Percentiles rank a stretch among this genome's conserved stretches.
Conservation (phyloP, 257 asterid genomes). For the Gynochthodes officinalis region DNA sequence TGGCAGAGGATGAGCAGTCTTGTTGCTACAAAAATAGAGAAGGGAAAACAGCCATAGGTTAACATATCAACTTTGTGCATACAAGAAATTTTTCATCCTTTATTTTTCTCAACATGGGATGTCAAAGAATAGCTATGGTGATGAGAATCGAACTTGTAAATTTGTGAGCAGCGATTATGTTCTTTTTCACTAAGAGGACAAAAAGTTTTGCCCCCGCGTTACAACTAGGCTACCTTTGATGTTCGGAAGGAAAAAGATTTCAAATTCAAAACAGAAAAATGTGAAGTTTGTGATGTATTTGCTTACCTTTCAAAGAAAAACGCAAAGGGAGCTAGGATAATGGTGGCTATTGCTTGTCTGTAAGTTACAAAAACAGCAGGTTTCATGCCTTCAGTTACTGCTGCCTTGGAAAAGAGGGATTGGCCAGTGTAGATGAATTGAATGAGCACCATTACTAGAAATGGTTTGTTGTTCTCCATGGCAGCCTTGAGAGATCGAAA, state of each 20-base stretch:
- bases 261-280: no score
- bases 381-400: slow-evolving; percentile 56
- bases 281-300: background rate
- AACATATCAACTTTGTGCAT: background rate
- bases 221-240: no score
- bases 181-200: no score
- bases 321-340: slow-evolving; percentile 54
- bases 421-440: slow-evolving; percentile 51
- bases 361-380: slow-evolving; percentile 54
- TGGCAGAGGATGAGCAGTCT: slow-evolving; percentile 27
- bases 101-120: no score
- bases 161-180: no score
- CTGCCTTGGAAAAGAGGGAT: slow-evolving; percentile 52
- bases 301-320: slow-evolving; percentile 34
- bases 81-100: no score
- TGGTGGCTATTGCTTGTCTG: slow-evolving; percentile 53
- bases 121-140: no score
- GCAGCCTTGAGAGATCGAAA: slow-evolving; percentile 4
- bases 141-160: no score
- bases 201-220: no score
- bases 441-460: slow-evolving; percentile 39
- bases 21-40: slow-evolving; percentile 34
- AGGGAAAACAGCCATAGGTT: background rate
- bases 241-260: no score
- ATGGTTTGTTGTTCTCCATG: slow-evolving; percentile 30